Evolutionary conservation across 2,329 filamentous ascomycete species (phyloP).

Genomic region (Taxawa tesnikishii): DNA sequence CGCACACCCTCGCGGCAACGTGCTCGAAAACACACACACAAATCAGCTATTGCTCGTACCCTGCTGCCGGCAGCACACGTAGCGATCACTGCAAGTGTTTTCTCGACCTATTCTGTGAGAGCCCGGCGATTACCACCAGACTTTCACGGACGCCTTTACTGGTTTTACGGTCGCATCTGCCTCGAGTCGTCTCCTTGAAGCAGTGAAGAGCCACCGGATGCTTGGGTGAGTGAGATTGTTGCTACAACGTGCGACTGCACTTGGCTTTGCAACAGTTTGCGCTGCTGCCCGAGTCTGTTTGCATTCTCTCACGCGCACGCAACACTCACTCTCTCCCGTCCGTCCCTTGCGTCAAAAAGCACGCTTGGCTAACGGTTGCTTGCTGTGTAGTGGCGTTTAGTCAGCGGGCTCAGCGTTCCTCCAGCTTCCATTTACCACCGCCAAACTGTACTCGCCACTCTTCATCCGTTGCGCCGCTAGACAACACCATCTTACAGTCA

Average conservation of each 20-base stretch:
- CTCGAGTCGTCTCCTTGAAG: neutral
- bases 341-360: too few relatives aligned
- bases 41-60: too few relatives aligned
- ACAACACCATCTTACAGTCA: slow-evolving; percentile 32
- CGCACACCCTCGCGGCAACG: too few relatives aligned
- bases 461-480: slow-evolving; percentile 44
- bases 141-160: slow-evolving; percentile 50
- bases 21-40: too few relatives aligned
- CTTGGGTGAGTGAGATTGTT: neutral
- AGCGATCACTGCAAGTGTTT: neutral
- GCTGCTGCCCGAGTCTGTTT: too few relatives aligned
- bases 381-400: neutral
- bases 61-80: neutral
- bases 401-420: neutral
- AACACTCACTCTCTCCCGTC: too few relatives aligned
- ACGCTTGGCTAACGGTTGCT: neutral
- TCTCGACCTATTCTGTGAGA: slow-evolving; percentile 24
- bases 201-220: too few relatives aligned
- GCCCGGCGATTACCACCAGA: slow-evolving; percentile 14
- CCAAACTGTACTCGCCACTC: slow-evolving; percentile 60
- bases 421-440: slow-evolving; percentile 23
- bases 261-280: too few relatives aligned
- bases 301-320: too few relatives aligned
- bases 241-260: too few relatives aligned
- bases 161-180: slow-evolving; percentile 26